Evolutionary conservation across 441 rosid genomes (phyloP), one percentile per base, ranked within the genome.

Genomic region (Populus tomentosa): DNA sequence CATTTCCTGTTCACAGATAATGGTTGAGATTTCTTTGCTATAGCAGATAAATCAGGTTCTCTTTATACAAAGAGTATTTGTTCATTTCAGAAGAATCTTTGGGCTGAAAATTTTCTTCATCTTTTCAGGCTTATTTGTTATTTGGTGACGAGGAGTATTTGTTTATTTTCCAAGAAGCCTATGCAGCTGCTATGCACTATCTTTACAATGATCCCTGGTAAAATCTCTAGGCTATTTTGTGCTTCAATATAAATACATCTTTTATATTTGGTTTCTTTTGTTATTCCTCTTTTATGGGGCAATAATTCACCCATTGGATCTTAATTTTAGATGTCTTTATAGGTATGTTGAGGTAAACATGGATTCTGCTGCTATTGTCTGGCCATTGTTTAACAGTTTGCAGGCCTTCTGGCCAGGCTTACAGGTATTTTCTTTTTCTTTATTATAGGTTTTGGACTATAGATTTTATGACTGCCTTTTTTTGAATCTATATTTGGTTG

Each of bases 401-500:
- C 98, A 96, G 89, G 98, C 99, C 77, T 96, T 96, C 87, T 96
- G 99, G 99, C 99, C 99, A 1, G 98, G 99, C 82, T 97, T 96
- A 84, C 99, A 96, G 98, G 99, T 92, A 69, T 78, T 35, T 26
- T 24, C 56, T 69, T 63, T 46, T 70, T 56, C 61, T 66, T 16
- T 53, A 28, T 67, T 65, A 46, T 72, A 26, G 65, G 30, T 80
- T 46, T 71, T 74, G 74, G 42, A 61, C 53, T 40, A 64, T 33
- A 56, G 53, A 50, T 75, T 50, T 67, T 75, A 21, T 28, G 18
- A 61, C 62, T 70, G 40, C 75, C 68, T 78, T 50, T 68, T 59
- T 75, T 79, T 81, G 80, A 81, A 53, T 18, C 61, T 53, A 53
- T 53, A 46, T 4, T 4, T 46, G 56, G 20, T 46, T 46, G 56